A percentile compares a stretch with the other conserved stretches of the same genome.
Evolutionary conservation across 164 flowering plant species (phyloP).

Genomic region (Macadamia tetraphylla): DNA sequence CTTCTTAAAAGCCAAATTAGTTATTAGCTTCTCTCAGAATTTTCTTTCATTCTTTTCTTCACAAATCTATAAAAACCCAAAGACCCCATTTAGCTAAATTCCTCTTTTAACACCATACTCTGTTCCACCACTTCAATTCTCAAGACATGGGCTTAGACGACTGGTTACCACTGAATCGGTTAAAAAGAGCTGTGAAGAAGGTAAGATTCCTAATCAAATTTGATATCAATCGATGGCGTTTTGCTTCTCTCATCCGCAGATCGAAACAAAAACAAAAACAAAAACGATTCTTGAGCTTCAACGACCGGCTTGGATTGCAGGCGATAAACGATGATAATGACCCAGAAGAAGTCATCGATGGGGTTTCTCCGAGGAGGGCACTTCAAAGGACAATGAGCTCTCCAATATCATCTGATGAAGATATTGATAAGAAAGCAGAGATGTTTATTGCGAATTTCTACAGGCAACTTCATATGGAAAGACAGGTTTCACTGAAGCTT

Average conservation of each 20-base stretch:
- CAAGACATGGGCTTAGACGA: neutral
- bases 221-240: slow-evolving; percentile 20
- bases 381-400: slow-evolving; percentile 24
- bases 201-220: slow-evolving; percentile 27
- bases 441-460: slow-evolving; percentile 38
- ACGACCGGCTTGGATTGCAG: slow-evolving; percentile 5
- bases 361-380: slow-evolving; percentile 5
- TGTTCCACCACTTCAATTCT: neutral
- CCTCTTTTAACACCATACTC: neutral
- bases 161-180: slow-evolving; percentile 18
- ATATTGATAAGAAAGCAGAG: slow-evolving; percentile 23
- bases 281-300: slow-evolving; percentile 4
- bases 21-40: neutral
- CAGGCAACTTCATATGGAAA: slow-evolving; percentile 37
- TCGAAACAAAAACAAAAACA: slow-evolving; percentile 5
- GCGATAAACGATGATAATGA: slow-evolving; percentile 11
- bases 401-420: slow-evolving; percentile 18
- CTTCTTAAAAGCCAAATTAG: too few species aligned
- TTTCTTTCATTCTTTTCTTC: neutral
- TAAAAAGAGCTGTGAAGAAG: slow-evolving; percentile 36
- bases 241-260: slow-evolving; percentile 23
- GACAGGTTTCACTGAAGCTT: slow-evolving; percentile 38
- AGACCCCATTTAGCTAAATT: neutral
- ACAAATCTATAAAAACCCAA: neutral
- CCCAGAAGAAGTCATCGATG: neutral